Percentiles rank a stretch among this genome's conserved stretches.
phyloP scores from a whole-genome alignment of 1,284 basidiomycete genomes.

The Fomes fomentarius region DNA sequence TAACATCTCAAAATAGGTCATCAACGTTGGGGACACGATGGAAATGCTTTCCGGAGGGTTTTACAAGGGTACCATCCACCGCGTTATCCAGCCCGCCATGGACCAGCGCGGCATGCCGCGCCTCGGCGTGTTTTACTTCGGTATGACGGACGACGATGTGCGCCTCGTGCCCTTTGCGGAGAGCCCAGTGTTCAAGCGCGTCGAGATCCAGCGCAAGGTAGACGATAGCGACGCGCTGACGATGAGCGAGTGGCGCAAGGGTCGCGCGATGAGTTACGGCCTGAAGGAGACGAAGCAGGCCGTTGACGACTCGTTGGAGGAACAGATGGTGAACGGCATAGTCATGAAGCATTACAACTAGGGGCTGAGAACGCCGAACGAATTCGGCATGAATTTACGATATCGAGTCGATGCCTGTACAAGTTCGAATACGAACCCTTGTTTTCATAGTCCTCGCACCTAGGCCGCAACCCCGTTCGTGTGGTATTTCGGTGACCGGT shows the following conservation, averaged over 20 bases:
- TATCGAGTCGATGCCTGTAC: too few species aligned
- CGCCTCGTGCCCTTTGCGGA: slow-evolving; percentile 32
- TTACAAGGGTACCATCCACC: slow-evolving; percentile 46
- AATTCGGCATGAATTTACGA: too few species aligned
- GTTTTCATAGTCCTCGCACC: too few species aligned
- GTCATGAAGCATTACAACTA: slow-evolving; percentile 49
- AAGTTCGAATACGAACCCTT: too few species aligned
- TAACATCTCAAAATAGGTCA: slow-evolving; percentile 17
- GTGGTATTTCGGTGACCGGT: too few species aligned
- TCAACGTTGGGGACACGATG: slow-evolving; percentile 48
- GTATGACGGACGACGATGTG: slow-evolving; percentile 36
- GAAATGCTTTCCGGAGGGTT: slow-evolving; percentile 48
- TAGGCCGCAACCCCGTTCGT: too few species aligned
- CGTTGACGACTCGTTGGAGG: slow-evolving; percentile 40
- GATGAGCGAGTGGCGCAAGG: slow-evolving; percentile 43
- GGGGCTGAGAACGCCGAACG: slow-evolving; percentile 16
- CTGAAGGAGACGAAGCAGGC: slow-evolving; percentile 37
- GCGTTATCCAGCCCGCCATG: slow-evolving; percentile 50
- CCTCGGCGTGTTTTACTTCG: slow-evolving; percentile 49
- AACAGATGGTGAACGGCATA: slow-evolving; percentile 45
- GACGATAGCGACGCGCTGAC: slow-evolving; percentile 37
- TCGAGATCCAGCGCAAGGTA: slow-evolving; percentile 33
- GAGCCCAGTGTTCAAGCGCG: slow-evolving; percentile 35
- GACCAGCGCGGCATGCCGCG: slow-evolving; percentile 50
- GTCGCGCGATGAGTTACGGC: slow-evolving; percentile 41